phyloP scores from a whole-genome alignment of 2,329 filamentous ascomycete genomes.

The Xylariaceae sp. region DNA sequence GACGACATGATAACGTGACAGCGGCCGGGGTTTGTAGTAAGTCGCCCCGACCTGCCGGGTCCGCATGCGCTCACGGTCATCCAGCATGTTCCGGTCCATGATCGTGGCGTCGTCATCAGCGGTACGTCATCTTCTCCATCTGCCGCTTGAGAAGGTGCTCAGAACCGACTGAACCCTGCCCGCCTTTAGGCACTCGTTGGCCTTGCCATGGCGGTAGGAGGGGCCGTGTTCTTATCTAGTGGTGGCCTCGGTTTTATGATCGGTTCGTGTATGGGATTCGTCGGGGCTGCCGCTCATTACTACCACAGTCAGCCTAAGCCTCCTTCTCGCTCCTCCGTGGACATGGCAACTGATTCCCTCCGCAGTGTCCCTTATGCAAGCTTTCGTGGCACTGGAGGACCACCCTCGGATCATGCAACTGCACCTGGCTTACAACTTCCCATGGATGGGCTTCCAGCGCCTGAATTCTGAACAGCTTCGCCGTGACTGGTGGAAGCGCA shows the following conservation, averaged over 20 bases:
- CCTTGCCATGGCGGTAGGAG: constrained; percentile 8
- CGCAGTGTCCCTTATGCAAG: constrained; percentile 8
- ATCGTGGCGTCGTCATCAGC: constrained; percentile 15
- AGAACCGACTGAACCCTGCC: background rate
- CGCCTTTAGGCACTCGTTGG: constrained; percentile 11
- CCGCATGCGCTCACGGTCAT: background rate
- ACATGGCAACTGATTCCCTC: background rate
- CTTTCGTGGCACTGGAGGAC: constrained; percentile 12
- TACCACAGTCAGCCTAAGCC: constrained; percentile 5
- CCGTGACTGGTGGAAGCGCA: constrained; percentile 7
- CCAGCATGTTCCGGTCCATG: constrained; percentile 17
- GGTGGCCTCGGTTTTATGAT: constrained; percentile 13
- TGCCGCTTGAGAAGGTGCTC: background rate
- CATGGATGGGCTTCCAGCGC: constrained; percentile 12
- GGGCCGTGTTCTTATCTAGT: constrained; percentile 10
- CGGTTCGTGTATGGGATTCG: constrained; percentile 13
- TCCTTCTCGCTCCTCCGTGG: background rate
- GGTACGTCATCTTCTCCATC: constrained; percentile 2
- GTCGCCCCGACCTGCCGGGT: background rate
- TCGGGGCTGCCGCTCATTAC: constrained; percentile 12
- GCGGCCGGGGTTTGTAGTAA: constrained; percentile 13
- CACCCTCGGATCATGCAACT: constrained; percentile 14
- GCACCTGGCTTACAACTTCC: constrained; percentile 16
- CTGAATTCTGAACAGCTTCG: constrained; percentile 6
- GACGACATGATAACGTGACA: constrained; percentile 2